These are phyloP conservation scores for Flaveria robusta DNA, from an alignment of 129 eudicot genomes.

Conservation along the genomic window DNA sequence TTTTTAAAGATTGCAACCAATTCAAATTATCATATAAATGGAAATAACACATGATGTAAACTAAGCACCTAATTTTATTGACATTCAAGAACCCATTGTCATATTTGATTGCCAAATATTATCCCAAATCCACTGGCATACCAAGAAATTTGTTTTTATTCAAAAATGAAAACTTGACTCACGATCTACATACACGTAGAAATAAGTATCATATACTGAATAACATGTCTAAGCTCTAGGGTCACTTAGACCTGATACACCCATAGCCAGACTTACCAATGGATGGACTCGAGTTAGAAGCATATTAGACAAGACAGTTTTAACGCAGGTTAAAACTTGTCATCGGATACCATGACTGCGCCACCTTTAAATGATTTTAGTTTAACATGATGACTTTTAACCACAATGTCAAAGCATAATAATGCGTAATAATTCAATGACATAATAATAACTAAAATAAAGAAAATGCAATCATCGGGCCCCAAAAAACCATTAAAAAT, in stretches of 20 bases:
- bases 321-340: conserved; percentile 7
- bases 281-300: not conserved
- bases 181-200: not conserved
- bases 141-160: not conserved
- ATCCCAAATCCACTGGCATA: not conserved
- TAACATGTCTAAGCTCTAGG: not conserved
- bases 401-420: conserved; percentile 36
- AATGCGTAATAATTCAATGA: conserved; percentile 29
- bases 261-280: not conserved
- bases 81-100: not conserved
- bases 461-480: conserved; percentile 1
- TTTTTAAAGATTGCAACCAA: not conserved
- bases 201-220: not conserved
- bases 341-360: conserved; percentile 31
- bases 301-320: conserved; percentile 5
- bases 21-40: not conserved
- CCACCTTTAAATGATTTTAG: conserved; percentile 5
- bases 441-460: conserved; percentile 7
- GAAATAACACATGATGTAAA: conserved; percentile 14
- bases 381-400: conserved; percentile 26
- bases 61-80: conserved; percentile 20
- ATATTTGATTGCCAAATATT: not conserved
- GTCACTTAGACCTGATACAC: not conserved
- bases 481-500: conserved; percentile 11
- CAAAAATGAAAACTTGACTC: too few species aligned